A percentile compares a stretch with the other conserved stretches of the same genome.
Evolutionary conservation across 345 rosid genomes (phyloP).

Genomic region (Linum usitatissimum): DNA sequence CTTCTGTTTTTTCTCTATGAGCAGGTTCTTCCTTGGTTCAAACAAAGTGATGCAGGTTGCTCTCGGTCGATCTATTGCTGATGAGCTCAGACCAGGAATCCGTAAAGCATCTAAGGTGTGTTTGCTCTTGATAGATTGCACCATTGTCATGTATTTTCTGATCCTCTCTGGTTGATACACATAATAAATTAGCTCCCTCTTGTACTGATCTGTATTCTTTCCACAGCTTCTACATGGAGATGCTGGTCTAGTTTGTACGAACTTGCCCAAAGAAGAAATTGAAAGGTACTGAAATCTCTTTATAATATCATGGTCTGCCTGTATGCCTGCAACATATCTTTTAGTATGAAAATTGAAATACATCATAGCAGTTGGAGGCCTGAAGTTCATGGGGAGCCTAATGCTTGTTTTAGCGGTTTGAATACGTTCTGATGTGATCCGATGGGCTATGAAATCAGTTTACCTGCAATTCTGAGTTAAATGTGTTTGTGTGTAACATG

Average conservation of each 20-base stretch:
- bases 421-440: no score
- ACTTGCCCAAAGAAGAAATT: slow-evolving; percentile 71
- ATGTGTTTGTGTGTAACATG: no score
- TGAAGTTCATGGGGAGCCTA: no score
- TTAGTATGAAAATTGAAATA: no score
- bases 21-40: slow-evolving; percentile 87
- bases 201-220: slow-evolving; percentile 4
- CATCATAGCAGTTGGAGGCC: background rate
- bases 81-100: slow-evolving; percentile 67
- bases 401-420: no score
- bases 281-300: slow-evolving; percentile 39
- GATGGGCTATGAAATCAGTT: no score
- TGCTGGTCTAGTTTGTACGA: slow-evolving; percentile 71
- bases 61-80: slow-evolving; percentile 80
- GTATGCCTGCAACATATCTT: no score
- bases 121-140: background rate
- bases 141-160: background rate
- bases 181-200: background rate
- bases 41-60: slow-evolving; percentile 98
- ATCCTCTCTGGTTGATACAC: background rate
- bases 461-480: no score
- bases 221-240: slow-evolving; percentile 61
- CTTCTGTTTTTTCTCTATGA: background rate
- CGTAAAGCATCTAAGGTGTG: slow-evolving; percentile 69
- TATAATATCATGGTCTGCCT: no score